Base-by-base conservation (phyloP, 768 basidiomycete genomes). In the Auricularia auricula-judae region DNA sequence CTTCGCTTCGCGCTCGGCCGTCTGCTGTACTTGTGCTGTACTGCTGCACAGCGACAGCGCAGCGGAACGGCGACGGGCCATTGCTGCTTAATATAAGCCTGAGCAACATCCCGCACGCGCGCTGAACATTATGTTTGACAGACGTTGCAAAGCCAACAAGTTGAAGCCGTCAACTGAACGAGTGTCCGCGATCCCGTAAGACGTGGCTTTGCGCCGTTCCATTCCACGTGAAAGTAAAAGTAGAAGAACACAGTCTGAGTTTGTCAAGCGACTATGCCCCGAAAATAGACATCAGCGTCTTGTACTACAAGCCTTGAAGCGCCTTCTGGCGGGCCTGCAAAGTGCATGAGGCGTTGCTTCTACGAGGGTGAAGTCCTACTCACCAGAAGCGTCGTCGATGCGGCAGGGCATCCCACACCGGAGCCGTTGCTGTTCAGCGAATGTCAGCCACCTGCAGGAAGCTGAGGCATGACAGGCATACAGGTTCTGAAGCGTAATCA, bases 401-500 rank as follows among this genome's bases (percentile, higher is more conserved):
- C 81, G 14, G 82, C 81, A 4, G 88, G 87, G 71, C 86, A 89
- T 14, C 87, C 89, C 4, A 78, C 72, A 44, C 88, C 89, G 0
- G 85, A 78, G 1, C 87, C 88, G 61, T 79, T 76, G 51, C 47
- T 51, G 47, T 5, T 11, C 21, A 29, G 47, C 14, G 18, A 5
- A 18, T 18, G 16, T 51, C 18, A 51, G 47, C 3, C 21, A 21
- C 5, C 14, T 51, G 47, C 2, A 16, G 5, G 47, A 21, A 51
- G 21, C 47, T 8, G 18, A 5, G 10, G 5, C 47, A 10, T 14
- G 39, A 18, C 14, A 21, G 47, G 21, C 56, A 7, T 29, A 33
- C 12, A 90, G 72, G 72, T 90, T 91, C 75, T 91, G 89, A n/a
- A 90, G 75, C 4, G 88, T 86, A 43, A 87, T 80, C 11, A 84